Conservation (phyloP, 768 basidiomycete genomes). For the Lanmaoa pseudosensibilis region DNA sequence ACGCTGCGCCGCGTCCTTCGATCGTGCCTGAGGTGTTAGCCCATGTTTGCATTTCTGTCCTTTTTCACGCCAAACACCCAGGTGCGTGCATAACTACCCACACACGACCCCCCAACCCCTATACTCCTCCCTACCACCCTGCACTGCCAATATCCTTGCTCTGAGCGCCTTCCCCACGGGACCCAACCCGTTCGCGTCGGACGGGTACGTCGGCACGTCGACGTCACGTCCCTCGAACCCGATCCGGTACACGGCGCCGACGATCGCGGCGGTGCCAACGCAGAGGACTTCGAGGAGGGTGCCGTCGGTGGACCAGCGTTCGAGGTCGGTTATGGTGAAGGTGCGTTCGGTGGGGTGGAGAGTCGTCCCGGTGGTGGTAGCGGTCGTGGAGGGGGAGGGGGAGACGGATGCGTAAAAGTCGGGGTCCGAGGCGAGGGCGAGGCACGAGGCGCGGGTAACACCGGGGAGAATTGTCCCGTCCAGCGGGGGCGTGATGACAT, state of each 20-base stretch:
- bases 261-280: slow-evolving; percentile 80
- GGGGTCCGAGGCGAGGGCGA: slow-evolving; percentile 69
- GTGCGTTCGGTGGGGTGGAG: slow-evolving; percentile 54
- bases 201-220: slow-evolving; percentile 53
- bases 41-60: no score
- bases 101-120: slow-evolving; percentile 61
- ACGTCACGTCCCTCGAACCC: slow-evolving; percentile 70
- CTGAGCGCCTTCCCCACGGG: slow-evolving; percentile 68
- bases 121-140: slow-evolving; percentile 63
- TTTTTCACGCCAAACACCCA: no score
- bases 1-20: no score
- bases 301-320: slow-evolving; percentile 53
- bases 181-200: slow-evolving; percentile 40
- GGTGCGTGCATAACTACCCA: no score
- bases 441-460: slow-evolving; percentile 84
- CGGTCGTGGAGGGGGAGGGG: not conserved
- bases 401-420: slow-evolving; percentile 34
- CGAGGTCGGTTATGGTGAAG: slow-evolving; percentile 66
- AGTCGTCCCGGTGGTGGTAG: slow-evolving; percentile 24
- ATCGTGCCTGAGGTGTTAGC: no score
- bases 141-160: slow-evolving; percentile 73
- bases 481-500: slow-evolving; percentile 85
- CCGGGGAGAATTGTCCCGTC: slow-evolving; percentile 93
- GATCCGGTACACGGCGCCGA: slow-evolving; percentile 69
- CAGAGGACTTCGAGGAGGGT: slow-evolving; percentile 80